Evolutionary conservation across 768 basidiomycete genomes (phyloP).

Genomic region (Rhodosporidiobolus sp.): DNA sequence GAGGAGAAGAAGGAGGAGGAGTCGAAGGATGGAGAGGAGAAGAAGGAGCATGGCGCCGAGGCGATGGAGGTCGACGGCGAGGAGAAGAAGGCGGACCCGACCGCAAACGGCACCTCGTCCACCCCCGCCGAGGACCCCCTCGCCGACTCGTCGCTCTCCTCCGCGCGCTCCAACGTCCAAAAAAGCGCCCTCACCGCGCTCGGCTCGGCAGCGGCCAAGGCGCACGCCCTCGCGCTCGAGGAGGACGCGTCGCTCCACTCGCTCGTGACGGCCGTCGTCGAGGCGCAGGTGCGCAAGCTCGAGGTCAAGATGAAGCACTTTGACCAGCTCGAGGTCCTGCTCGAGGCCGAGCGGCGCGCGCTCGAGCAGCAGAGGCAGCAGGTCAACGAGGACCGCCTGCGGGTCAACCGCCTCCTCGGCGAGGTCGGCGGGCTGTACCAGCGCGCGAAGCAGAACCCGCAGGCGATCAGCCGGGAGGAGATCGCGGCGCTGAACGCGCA

Average conservation of each 20-base stretch:
- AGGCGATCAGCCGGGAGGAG: constrained; percentile 8
- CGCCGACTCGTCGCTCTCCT: constrained; percentile 26
- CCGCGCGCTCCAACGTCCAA: constrained; percentile 70
- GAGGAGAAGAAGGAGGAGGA: constrained; percentile 26
- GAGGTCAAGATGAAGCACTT: constrained; percentile 94
- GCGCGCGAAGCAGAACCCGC: constrained; percentile 20
- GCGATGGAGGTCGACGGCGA: constrained; percentile 57
- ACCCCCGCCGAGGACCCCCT: background rate
- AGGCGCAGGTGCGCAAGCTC: constrained; percentile 70
- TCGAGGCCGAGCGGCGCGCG: constrained; percentile 83
- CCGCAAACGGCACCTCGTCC: constrained; percentile 12
- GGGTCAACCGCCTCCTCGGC: constrained; percentile 45
- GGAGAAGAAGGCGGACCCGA: constrained; percentile 48
- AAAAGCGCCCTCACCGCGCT: constrained; percentile 84
- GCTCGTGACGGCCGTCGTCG: constrained; percentile 73
- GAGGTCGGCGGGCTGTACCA: constrained; percentile 11
- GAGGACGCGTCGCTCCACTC: constrained; percentile 77
- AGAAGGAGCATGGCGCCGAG: constrained; percentile 38
- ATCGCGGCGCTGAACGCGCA: constrained; percentile 1
- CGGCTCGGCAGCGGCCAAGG: constrained; percentile 81
- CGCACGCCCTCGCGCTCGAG: constrained; percentile 70
- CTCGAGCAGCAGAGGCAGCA: constrained; percentile 78
- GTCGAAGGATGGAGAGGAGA: background rate
- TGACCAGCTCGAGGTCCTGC: constrained; percentile 83
- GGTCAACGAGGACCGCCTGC: constrained; percentile 69